Evolutionary conservation across 1,284 basidiomycete species (phyloP).

Genomic region (Rhodotorula sp.): DNA sequence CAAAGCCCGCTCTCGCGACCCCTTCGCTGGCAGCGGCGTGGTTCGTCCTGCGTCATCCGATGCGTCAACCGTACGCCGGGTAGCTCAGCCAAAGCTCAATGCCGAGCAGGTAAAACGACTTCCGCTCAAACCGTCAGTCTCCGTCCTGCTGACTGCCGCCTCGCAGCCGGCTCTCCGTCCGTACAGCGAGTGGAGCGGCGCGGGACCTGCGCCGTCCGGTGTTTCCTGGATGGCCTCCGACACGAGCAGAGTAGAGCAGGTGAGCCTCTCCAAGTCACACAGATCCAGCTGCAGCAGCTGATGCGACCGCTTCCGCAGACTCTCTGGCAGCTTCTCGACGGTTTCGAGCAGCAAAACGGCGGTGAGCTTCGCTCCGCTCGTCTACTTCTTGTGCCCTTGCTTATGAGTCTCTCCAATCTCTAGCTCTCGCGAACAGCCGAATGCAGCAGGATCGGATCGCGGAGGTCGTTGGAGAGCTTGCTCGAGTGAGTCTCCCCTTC

Average conservation of each 20-base stretch:
- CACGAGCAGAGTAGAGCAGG: slow-evolving; percentile 4
- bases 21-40: slow-evolving; percentile 10
- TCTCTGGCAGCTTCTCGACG: slow-evolving; percentile 1
- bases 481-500: not conserved
- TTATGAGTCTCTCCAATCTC: no score
- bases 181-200: not conserved
- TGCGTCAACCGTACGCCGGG: not conserved
- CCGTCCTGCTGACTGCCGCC: no score
- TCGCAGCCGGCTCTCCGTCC: not conserved
- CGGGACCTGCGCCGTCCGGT: no score
- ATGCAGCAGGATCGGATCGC: slow-evolving; percentile 5
- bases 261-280: not conserved
- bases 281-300: not conserved
- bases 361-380: not conserved
- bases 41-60: not conserved
- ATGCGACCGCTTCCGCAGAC: not conserved
- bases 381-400: not conserved
- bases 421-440: slow-evolving; percentile 3
- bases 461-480: slow-evolving; percentile 14
- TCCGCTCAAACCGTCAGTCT: no score
- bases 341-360: slow-evolving; percentile 10
- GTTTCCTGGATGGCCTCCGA: not conserved
- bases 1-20: not conserved
- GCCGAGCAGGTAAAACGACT: not conserved
- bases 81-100: not conserved